Base-by-base conservation (phyloP, 2,329 filamentous ascomycete species). In the Ampelomyces quisqualis region DNA sequence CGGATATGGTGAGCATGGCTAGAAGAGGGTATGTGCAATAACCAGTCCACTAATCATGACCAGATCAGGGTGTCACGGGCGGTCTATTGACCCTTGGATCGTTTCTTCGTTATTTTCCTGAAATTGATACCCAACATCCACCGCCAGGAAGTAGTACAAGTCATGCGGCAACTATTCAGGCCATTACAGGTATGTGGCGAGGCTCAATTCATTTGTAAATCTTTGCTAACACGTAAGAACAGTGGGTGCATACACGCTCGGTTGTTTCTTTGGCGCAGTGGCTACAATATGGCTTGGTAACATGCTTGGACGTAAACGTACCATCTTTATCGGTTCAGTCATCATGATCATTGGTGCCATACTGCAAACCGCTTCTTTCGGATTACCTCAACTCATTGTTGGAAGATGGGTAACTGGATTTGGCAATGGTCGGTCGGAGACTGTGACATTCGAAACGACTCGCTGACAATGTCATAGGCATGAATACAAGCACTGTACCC, bases 51-150 rank as follows among this genome's bases (percentile, higher is more conserved):
- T 60, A 44, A 55, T 34, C 20, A 5, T 15, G 13, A 4, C n/a
- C 9, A 64, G 60, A 64, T 31, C 60, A 64, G 34, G 60, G 60
- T 55, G 60, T 88, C 7, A 89, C 87, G 76, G 86, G 65, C 13
- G 64, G 64, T 24, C 81, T 91, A 49, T 72, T 91, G 41, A 88
- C 85, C 3, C 77, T 90, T 57, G 69, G 76, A 14, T 75, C 76
- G 7, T 88, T 86, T 54, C 70, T 81, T 2, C 55, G 50, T 5
- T 53, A 63, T 23, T 73, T 74, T 34, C 70, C 70, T 4, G 40
- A 68, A 33, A 69, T 74, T 37, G 65, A 73, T 40, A 68, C 67
- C 11, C 57, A 65, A 11, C 61, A 65, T 29, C 57, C 60, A 9
- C 67, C 65, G 0, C 51, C 54, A 11, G 63, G 60, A 34, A 60